Evolutionary conservation across 108 stramenopile genomes (phyloP), one percentile per base, ranked within the genome.

Genomic region (Chaetoceros muelleri): DNA sequence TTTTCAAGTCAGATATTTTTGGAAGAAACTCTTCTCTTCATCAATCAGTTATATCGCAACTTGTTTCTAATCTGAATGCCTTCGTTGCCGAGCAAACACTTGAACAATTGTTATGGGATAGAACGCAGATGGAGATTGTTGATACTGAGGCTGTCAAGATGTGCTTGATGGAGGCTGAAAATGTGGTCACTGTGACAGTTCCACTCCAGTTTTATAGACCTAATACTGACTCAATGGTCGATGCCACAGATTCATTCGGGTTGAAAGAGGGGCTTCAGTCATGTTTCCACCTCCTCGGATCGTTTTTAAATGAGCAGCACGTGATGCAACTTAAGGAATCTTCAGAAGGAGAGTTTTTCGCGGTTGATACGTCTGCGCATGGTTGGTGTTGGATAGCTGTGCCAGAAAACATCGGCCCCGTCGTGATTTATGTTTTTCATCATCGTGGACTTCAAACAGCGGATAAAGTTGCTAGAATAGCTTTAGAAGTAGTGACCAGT

Each of bases 81-180:
- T 82, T 79, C 49, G 57, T 70, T 31, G 74, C 82, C 0, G 84
- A 85, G 56, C 84, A 78, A 52, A 77, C 62, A 3, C 69, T 90
- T 17, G 84, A 84, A 54, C 71, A 74, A 30, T 62, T 84, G 49
- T 57, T 71, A 17, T 62, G 69, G 44, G 17, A 54, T 2, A 75
- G 78, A 24, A 8, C 51, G 25, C 55, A 51, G 10, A 59, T 75
- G 49, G 66, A 74, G 18, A 48, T 71, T 5, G 77, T 74, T 0
- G 71, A 65, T 44, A 49, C 82, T 18, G 53, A 67, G 24, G 31
- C 66, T 25, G 79, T 81, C 25, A 71, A 67, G 60, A 56, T 50
- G 31, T 84, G 76, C 57, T 52, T 89, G 44, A 64, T 71, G 30
- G 52, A 70, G 52, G 77, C 82, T 46, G 70, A 68, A 30, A 75